Evolutionary conservation across 164 flowering plant species (phyloP), one percentile per base, ranked within the genome.

Genomic region (Malania oleifera): DNA sequence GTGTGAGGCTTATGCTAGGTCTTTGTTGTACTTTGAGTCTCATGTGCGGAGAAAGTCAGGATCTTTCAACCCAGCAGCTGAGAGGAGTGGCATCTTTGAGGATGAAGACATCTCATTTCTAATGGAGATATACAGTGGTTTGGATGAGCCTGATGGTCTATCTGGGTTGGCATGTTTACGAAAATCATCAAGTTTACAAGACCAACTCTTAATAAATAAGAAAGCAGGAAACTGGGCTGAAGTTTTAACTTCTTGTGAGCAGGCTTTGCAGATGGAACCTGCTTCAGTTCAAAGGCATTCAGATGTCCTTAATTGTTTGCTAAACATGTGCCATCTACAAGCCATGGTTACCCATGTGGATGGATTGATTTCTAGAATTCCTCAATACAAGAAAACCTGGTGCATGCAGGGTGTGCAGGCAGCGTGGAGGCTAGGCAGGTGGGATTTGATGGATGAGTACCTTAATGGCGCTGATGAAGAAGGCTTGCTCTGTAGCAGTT

Each of bases 391-490:
- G 79, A 91, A 89, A 72, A 81, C 93, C 61, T 95, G 99, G 99
- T 91, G 95, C 73, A 95, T 85, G 85, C 99, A 95, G 76, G 99
- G 99, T 25, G 86, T 89, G 68, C 99, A 95, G 68, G 96, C 99
- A 51, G 99, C 99, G 56, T 95, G 99, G 99, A 91, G 99, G 73
- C 96, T 95, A 53, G 96, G 97, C 23, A 77, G 84, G 73, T 95
- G 99, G 99, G 95, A 89, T 54, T 75, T 95, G 76, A 95, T 89
- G 97, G 83, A 83, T 66, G 97, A 91, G 67, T 95, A 85, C 70
- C 85, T 91, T 47, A 59, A 70, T 70, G 91, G 93, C 29, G 98
- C 96, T 67, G 86, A 84, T 66, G 79, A 74, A 67, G 99, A 88
- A 63, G 97, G 95, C 54, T 61, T 77, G 55, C 70, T 85, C 41